Base-by-base conservation (phyloP, 495 filamentous ascomycete species). In the Aspergillus hancockii region DNA sequence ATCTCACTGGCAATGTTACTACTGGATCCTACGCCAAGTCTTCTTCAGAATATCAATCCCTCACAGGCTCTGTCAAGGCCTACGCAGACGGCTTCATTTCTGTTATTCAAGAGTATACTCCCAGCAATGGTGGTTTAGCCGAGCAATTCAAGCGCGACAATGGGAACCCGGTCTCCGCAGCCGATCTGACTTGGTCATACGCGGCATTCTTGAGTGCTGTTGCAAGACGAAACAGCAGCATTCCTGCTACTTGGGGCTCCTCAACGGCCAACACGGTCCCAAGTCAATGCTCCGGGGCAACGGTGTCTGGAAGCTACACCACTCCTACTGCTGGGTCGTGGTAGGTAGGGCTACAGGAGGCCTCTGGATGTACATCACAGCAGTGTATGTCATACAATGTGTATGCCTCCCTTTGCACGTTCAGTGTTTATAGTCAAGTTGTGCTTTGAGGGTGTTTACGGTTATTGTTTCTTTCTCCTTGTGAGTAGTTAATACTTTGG, bases 151-250 rank as follows among this genome's bases (percentile, higher is more conserved):
- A 76, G 59, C 78, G 80, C 54, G 70, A 74, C 58, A 72, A 63
- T 41, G 88, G 88, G 21, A 54, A 52, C 0, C 81, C 81, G 0
- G 55, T 81, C 41, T 85, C 84, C 8, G 88, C 85, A 9, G 23
- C 62, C 12, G 76, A 88, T 63, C 73, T 90, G 16, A 90, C 88
- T 16, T 90, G 88, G 87, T 88, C 83, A 13, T 88, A 85, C 64
- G 82, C 84, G 3, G 72, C 84, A n/a, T 87, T 88, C 72, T 63
- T 87, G 38, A 83, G 84, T 8, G 81, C 82, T 53, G 65, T 73
- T n/a, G 74, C 72, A n/a, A 63, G 72, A 54, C 58, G 70, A 69
- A 34, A 71, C 69, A 32, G 79, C 55, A 54, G 67, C 2, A 73
- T 84, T n/a, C 83, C 84, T 0, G 51, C 74, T 13, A 78, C 83